Evolutionary conservation across 495 filamentous ascomycete genomes (phyloP).

Genomic region (Endocarpon pusillum): DNA sequence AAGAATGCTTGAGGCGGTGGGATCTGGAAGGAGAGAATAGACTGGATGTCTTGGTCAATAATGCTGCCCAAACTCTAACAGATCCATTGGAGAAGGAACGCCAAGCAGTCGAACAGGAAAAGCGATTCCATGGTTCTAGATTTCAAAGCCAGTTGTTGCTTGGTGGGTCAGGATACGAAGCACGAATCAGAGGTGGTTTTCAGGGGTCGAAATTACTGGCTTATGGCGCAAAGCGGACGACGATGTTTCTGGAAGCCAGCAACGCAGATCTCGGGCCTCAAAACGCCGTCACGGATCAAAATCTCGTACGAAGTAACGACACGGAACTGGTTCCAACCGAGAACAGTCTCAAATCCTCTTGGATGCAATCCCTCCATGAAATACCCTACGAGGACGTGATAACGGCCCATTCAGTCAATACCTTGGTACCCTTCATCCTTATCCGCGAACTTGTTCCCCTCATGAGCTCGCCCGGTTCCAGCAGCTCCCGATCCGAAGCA

Average conservation of each 20-base stretch:
- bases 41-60: constrained; percentile 30
- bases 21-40: constrained; percentile 2
- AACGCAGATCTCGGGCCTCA: background rate
- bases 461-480: constrained; percentile 16
- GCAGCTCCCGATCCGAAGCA: background rate
- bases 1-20: constrained; percentile 14
- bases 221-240: no score
- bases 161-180: background rate
- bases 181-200: background rate
- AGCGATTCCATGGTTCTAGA: no score
- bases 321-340: background rate
- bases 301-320: background rate
- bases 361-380: constrained; percentile 25
- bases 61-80: constrained; percentile 31
- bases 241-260: background rate
- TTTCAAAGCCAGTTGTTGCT: constrained; percentile 2
- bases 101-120: constrained; percentile 17
- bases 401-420: constrained; percentile 27
- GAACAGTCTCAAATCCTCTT: constrained; percentile 22
- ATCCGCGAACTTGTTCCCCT: constrained; percentile 27
- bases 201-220: no score
- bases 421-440: constrained; percentile 30
- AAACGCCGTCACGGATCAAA: background rate
- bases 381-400: constrained; percentile 35
- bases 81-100: constrained; percentile 25